Evolutionary conservation across 2,329 filamentous ascomycete genomes (phyloP).

Genomic region (Neofusicoccum sp.): DNA sequence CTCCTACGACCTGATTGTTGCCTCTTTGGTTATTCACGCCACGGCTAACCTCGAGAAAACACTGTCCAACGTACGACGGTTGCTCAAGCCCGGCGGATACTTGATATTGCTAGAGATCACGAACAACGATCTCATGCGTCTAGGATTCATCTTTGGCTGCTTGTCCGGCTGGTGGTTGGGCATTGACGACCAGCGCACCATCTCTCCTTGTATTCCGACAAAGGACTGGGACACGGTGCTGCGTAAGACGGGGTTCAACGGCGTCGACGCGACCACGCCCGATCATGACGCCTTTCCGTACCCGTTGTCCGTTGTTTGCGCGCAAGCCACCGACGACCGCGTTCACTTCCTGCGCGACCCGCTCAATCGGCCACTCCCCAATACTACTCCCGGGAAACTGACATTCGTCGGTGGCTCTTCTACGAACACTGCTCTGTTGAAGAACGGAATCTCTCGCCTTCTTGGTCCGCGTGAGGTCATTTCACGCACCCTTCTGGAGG

Average conservation of each 20-base stretch:
- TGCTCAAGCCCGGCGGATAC: slow-evolving; percentile 11
- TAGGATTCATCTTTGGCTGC: background rate
- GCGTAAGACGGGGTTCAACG: background rate
- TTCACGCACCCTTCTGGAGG: background rate
- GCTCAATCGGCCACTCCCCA: background rate
- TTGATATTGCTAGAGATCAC: slow-evolving; percentile 40
- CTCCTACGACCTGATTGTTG: slow-evolving; percentile 28
- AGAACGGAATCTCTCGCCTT: background rate
- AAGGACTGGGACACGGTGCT: background rate
- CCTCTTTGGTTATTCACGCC: slow-evolving; percentile 25
- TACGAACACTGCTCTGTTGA: background rate
- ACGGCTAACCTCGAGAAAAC: slow-evolving; percentile 24
- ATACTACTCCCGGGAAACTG: no score
- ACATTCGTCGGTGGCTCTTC: background rate
- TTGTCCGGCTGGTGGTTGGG: slow-evolving; percentile 42
- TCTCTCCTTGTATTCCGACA: slow-evolving; percentile 27
- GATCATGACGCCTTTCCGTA: background rate
- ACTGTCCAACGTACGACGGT: background rate
- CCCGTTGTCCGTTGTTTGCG: slow-evolving; percentile 21
- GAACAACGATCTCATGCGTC: background rate
- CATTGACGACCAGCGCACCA: slow-evolving; percentile 31
- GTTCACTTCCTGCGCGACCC: slow-evolving; percentile 24
- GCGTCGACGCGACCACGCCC: background rate
- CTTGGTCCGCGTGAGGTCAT: background rate
- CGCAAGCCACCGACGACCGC: slow-evolving; percentile 27